Conservation (phyloP, 768 basidiomycete species). For the Gymnopilus junonius region DNA sequence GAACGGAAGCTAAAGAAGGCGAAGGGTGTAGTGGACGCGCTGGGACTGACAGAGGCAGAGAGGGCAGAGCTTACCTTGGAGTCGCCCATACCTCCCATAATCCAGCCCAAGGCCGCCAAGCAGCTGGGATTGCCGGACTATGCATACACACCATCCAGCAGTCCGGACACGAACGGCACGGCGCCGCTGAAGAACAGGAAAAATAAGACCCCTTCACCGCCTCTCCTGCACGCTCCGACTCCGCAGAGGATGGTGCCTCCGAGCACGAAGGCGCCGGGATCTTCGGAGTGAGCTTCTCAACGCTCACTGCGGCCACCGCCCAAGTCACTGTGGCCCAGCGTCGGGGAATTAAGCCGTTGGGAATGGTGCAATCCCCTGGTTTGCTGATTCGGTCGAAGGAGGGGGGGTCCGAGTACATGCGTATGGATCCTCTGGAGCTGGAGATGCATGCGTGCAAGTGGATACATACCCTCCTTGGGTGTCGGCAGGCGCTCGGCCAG, state of each 20-base stretch:
- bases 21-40: neutral
- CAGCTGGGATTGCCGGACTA: constrained; percentile 15
- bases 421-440: constrained; percentile 59
- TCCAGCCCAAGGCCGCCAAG: constrained; percentile 8
- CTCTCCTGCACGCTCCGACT: neutral
- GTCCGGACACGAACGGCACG: neutral
- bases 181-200: constrained; percentile 1
- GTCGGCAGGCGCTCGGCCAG: constrained; percentile 59
- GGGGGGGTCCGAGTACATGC: constrained; percentile 63
- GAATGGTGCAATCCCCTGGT: constrained; percentile 60
- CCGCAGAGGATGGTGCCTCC: constrained; percentile 11
- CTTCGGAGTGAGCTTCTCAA: constrained; percentile 43
- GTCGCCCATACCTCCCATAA: constrained; percentile 1
- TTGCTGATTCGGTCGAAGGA: constrained; percentile 61
- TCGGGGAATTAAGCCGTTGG: constrained; percentile 10
- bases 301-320: constrained; percentile 34
- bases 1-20: constrained; percentile 17
- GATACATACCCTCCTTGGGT: constrained; percentile 66
- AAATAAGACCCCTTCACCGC: constrained; percentile 3
- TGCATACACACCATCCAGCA: neutral
- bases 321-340: constrained; percentile 25
- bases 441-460: constrained; percentile 80
- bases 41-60: constrained; percentile 2
- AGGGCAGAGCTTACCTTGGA: constrained; percentile 17
- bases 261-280: constrained; percentile 47